Evolutionary conservation across 768 basidiomycete species (phyloP), one percentile per base, ranked within the genome.

Genomic region (Boletus insuetus): DNA sequence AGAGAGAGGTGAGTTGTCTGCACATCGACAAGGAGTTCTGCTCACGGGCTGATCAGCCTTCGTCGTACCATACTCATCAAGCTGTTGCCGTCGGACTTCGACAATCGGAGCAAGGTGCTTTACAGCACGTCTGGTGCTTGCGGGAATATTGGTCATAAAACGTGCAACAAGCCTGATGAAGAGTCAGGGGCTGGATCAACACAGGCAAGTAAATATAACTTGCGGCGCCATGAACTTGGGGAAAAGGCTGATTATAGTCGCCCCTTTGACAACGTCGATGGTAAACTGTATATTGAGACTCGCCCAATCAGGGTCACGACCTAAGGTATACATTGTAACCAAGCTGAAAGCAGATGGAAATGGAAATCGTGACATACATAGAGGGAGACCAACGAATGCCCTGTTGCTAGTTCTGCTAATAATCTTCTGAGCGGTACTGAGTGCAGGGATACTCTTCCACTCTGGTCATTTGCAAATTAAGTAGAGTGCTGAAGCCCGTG

Each of bases 221-320:
- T 49, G 74, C 74, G 69, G 68, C 54, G 65, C 64, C 45, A 76
- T 38, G 20, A 69, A 64, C 2, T 53, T 35, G 3, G 78, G 79
- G 39, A 75, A 68, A 0, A 67, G 26, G 13, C 54, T 51, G 19
- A 77, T 54, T 6, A 72, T 29, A 2, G 29, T 31, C 0, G 57
- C 61, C 19, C 29, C 48, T 20, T 50, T 43, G 16, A 55, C 7
- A 31, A 51, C 35, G 13, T 55, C 54, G 6, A 53, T 22, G 3
- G 74, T 62, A 48, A 68, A 74, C 0, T 65, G 49, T 22, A 72
- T 64, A 20, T 63, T 69, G 16, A 76, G 56, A 13, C 58, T 46
- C 9, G 61, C 46, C 60, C 75, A 80, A 6, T 73, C 73, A 2
- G 37, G 53, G 12, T 59, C 35, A n/a, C 61, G 56, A 8, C 61